Conservation (phyloP, 2,329 filamentous ascomycete genomes). For the Cladobotryum protrusum region DNA sequence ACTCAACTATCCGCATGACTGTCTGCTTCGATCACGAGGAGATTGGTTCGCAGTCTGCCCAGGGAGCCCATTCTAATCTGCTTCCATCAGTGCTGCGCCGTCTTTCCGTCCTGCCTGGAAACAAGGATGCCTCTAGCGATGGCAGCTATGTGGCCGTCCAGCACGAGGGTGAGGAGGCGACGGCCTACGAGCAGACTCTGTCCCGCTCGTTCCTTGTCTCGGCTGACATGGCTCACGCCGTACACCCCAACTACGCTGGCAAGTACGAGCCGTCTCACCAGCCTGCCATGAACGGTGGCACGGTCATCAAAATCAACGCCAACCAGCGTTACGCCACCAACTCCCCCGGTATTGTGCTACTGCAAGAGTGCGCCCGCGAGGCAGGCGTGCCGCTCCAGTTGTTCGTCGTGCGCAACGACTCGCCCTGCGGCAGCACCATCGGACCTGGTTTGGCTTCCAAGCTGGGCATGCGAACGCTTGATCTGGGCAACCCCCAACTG, state of each 20-base stretch:
- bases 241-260: conserved; percentile 87
- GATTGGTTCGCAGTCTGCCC: conserved; percentile 85
- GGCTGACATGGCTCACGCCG: conserved; percentile 94
- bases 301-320: conserved; percentile 96
- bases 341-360: conserved; percentile 84
- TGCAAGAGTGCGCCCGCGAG: conserved; percentile 76
- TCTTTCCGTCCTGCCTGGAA: conserved; percentile 69
- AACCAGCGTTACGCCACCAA: conserved; percentile 97
- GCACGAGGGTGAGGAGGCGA: conserved; percentile 58
- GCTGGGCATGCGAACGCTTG: conserved; percentile 80
- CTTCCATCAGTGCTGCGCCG: conserved; percentile 82
- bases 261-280: conserved; percentile 92
- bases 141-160: conserved; percentile 50
- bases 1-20: conserved; percentile 80
- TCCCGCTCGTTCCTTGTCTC: conserved; percentile 89
- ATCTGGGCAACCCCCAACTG: conserved; percentile 88
- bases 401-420: conserved; percentile 95
- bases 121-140: conserved; percentile 60
- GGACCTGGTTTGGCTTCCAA: conserved; percentile 91
- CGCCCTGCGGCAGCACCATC: conserved; percentile 90
- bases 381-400: conserved; percentile 82
- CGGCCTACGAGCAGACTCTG: conserved; percentile 89
- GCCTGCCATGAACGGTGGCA: conserved; percentile 93
- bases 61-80: conserved; percentile 89
- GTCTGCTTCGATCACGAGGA: conserved; percentile 98